These are phyloP conservation scores for Skeletonema menzelii DNA, from an alignment of 108 stramenopile species.

Conservation along the genomic window DNA sequence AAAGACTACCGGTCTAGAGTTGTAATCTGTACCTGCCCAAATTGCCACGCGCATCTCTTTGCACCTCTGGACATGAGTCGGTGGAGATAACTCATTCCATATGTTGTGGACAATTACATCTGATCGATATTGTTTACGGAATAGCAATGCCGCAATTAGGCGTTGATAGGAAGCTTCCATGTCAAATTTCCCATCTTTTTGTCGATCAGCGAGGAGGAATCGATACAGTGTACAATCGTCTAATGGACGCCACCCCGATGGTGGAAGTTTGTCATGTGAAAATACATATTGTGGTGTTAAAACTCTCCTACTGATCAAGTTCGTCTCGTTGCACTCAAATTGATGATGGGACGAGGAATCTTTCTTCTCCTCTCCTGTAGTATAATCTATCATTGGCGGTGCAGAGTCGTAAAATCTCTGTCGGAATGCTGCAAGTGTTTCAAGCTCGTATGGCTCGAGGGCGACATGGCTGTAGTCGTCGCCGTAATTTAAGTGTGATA, in stretches of 20 bases:
- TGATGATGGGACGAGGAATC: background rate
- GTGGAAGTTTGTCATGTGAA: background rate
- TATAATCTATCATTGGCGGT: background rate
- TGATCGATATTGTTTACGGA: background rate
- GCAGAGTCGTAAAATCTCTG: slow-evolving; percentile 2
- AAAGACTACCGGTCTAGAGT: slow-evolving; percentile 15
- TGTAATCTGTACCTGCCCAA: slow-evolving; percentile 11
- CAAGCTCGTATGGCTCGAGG: background rate
- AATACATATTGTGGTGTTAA: slow-evolving; percentile 4
- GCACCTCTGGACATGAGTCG: slow-evolving; percentile 7
- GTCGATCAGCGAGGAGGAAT: slow-evolving; percentile 14
- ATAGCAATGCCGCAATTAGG: slow-evolving; percentile 3
- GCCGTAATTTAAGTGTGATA: background rate
- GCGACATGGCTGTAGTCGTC: background rate
- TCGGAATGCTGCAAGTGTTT: slow-evolving; percentile 10
- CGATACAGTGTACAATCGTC: slow-evolving; percentile 12
- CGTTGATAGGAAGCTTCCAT: slow-evolving; percentile 3
- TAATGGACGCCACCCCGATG: slow-evolving; percentile 7
- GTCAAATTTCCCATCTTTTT: slow-evolving; percentile 10
- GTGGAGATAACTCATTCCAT: background rate
- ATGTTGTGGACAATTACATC: slow-evolving; percentile 10
- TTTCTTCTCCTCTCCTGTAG: background rate
- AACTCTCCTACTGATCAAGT: background rate
- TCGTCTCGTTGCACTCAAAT: background rate
- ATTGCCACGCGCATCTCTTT: slow-evolving; percentile 6